A percentile compares a stretch with the other conserved stretches of the same genome.
Evolutionary conservation across 2,329 filamentous ascomycete species (phyloP).

Genomic region (Cryoendolithus antarcticus): DNA sequence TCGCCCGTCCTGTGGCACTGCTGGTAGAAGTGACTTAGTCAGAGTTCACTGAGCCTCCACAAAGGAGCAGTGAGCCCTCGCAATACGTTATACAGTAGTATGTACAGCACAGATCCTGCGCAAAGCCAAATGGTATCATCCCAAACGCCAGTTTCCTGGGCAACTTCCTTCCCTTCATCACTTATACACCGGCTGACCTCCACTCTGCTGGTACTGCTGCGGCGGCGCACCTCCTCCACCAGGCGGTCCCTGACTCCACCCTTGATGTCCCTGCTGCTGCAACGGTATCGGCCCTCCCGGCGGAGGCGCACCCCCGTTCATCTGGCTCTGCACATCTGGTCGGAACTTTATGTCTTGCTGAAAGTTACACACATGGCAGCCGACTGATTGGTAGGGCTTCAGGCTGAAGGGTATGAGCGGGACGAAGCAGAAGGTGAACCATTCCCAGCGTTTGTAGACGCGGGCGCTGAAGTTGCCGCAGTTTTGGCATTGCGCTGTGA

Average conservation of each 20-base stretch:
- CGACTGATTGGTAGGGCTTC: slow-evolving; percentile 46
- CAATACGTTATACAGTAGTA: no score
- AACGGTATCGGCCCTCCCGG: slow-evolving; percentile 18
- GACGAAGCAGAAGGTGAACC: slow-evolving; percentile 52
- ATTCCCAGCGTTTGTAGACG: slow-evolving; percentile 33
- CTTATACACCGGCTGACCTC: slow-evolving; percentile 9
- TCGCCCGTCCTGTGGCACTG: no score
- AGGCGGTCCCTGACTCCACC: slow-evolving; percentile 7
- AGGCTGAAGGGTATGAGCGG: slow-evolving; percentile 59
- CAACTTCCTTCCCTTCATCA: no score
- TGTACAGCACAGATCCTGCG: no score
- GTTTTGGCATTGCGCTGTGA: slow-evolving; percentile 40
- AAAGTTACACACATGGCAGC: slow-evolving; percentile 66
- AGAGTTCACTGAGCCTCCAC: no score
- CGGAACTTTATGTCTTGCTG: slow-evolving; percentile 44
- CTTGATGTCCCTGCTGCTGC: slow-evolving; percentile 18
- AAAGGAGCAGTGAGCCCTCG: no score
- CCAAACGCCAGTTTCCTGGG: no score
- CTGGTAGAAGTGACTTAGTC: no score
- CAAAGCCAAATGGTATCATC: no score
- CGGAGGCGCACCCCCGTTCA: slow-evolving; percentile 16
- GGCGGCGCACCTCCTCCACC: not conserved
- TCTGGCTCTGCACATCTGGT: slow-evolving; percentile 26
- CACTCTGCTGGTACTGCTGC: slow-evolving; percentile 11
- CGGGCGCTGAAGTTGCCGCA: slow-evolving; percentile 38